Evolutionary conservation across 106 monocot genomes (phyloP), one percentile per base, ranked within the genome.

Genomic region (Allium cepa): DNA sequence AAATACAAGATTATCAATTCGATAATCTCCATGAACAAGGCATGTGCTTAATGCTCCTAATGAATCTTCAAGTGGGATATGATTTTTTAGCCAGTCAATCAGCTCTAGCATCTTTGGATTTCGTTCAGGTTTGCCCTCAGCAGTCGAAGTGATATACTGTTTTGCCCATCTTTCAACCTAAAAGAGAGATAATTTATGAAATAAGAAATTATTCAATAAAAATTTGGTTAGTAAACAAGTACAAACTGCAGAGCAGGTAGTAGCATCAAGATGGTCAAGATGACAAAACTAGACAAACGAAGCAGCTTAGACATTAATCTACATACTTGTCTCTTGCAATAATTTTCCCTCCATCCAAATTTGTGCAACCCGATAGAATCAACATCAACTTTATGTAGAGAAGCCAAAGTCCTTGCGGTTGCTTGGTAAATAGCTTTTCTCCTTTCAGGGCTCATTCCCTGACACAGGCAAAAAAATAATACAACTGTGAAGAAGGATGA

Each of bases 11-110:
- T 99, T 99, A 80, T 99, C 99, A 60, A 87, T 79, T 17, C 93
- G 82, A 71, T 75, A 99, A 69, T 99, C 99, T 60, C 99, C 99
- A 83, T 99, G 99, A 64, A 99, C 99, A 74, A 99, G 80, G 80
- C 99, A 89, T 56, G 85, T 83, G 65, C 77, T 79, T 26, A 73
- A 77, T 65, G 46, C 60, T 73, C 60, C 70, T 0, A 70, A 85
- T 45, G 90, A 90, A 78, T 99, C 99, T 75, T 90, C 87, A 75
- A 56, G 47, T 13, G 99, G 99, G 27, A 85, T 77, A 76, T 93
- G 71, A 6, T 90, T 50, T 72, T 87, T 93, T 48, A 99, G 70
- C 99, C 99, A 99, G 36, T n/a, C 62, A 60, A 75, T 90, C 66
- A 99, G 62, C 63, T 93, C 93, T 69, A 93, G 72, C 99, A 99